Percentiles rank a stretch among this genome's conserved stretches.
phyloP scores from a whole-genome alignment of 176 grass and related monocot genomes.

The Tillandsia leiboldiana region DNA sequence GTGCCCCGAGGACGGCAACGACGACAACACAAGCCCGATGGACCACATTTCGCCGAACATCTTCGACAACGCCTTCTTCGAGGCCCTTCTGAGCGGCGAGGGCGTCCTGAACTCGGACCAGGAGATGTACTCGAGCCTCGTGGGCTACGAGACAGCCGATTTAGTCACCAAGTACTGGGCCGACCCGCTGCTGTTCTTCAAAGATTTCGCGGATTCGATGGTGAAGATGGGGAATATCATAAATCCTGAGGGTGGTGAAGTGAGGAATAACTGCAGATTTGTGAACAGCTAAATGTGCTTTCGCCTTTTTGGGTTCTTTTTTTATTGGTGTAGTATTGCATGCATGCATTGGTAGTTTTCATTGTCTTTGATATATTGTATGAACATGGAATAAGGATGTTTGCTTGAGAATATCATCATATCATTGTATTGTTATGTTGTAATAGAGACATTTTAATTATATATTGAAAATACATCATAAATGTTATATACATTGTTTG shows the following conservation, averaged over 20 bases:
- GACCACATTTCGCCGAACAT: constrained; percentile 42
- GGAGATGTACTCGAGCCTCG: constrained; percentile 86
- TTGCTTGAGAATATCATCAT: no score
- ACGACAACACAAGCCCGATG: constrained; percentile 73
- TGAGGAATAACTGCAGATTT: constrained; percentile 92
- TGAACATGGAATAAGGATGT: no score
- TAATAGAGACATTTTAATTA: no score
- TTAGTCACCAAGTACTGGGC: constrained; percentile 79
- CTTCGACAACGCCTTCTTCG: constrained; percentile 89
- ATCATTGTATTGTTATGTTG: no score
- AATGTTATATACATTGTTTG: no score
- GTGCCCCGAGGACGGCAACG: constrained; percentile 51
- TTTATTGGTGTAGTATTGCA: no score
- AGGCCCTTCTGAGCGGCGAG: constrained; percentile 51
- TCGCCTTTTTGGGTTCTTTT: no score
- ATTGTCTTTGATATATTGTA: no score
- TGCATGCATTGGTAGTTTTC: no score
- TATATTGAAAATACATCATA: no score
- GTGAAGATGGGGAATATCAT: constrained; percentile 99
- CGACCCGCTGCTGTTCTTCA: constrained; percentile 56
- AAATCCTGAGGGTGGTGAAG: constrained; percentile 71
- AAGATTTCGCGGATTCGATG: constrained; percentile 92
- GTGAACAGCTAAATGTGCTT: constrained; percentile 50
- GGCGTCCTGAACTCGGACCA: constrained; percentile 96
- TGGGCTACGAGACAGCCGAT: constrained; percentile 51